A percentile compares a stretch with the other conserved stretches of the same genome.
Evolutionary conservation across 495 filamentous ascomycete genomes (phyloP).

Genomic region (Mytilinidion resinicola): DNA sequence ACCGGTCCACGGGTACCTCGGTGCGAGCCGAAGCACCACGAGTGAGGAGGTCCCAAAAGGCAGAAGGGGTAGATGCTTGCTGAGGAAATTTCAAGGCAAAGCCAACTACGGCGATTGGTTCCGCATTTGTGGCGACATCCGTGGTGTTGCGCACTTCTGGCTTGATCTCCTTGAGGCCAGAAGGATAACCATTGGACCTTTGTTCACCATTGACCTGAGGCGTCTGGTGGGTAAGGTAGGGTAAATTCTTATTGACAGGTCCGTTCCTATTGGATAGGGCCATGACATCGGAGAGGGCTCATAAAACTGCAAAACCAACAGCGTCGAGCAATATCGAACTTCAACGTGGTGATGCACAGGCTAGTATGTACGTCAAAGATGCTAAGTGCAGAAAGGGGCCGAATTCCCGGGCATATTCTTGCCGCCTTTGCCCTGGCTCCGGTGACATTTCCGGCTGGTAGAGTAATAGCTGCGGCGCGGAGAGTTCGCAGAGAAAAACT

Average conservation of each 20-base stretch:
- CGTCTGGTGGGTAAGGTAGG: background rate
- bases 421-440: background rate
- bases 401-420: background rate
- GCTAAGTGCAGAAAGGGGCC: background rate
- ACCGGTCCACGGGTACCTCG: background rate
- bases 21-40: background rate
- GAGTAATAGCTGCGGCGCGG: background rate
- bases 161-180: background rate
- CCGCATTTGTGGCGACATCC: background rate
- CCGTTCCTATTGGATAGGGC: background rate
- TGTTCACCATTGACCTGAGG: background rate
- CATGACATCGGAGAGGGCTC: background rate
- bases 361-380: background rate
- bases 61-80: background rate
- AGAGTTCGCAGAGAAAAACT: too few relatives aligned
- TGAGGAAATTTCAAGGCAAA: background rate
- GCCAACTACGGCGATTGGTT: constrained; percentile 7
- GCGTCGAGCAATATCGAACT: background rate
- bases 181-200: background rate
- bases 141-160: background rate
- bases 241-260: background rate
- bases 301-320: background rate
- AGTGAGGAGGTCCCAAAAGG: constrained; percentile 1
- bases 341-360: background rate
- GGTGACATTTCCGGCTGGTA: background rate